phyloP scores from a whole-genome alignment of 352 stramenopile genomes.

The Phytophthora nicotianae region DNA sequence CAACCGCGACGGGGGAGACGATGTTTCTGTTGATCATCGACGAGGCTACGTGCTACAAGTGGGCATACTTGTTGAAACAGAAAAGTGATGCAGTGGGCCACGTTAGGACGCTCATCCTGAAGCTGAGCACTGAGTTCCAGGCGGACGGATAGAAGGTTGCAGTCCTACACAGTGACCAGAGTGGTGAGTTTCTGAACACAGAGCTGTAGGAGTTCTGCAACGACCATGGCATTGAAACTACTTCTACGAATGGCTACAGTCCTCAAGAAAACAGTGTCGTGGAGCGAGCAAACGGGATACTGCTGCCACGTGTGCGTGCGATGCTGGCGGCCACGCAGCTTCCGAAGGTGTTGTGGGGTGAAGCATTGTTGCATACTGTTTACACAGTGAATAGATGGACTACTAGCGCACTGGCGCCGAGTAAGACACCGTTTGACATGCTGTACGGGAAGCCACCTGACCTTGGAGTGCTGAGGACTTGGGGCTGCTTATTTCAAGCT shows the following conservation, averaged over 20 bases:
- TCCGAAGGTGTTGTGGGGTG: conserved; percentile 21
- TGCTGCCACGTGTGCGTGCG: conserved; percentile 1
- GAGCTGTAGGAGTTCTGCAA: conserved; percentile 11
- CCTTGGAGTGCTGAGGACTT: conserved; percentile 2
- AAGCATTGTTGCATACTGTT: conserved; percentile 11
- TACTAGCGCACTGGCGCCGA: conserved; percentile 1
- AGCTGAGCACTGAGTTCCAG: no score
- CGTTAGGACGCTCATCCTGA: no score
- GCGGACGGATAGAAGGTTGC: no score
- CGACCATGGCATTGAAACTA: conserved; percentile 12
- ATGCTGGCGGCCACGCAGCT: conserved; percentile 22
- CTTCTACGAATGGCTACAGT: conserved; percentile 19
- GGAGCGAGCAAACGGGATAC: conserved; percentile 6
- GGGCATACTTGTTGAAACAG: conserved; percentile 1
- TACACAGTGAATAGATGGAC: conserved; percentile 20
- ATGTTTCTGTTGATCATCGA: conserved; percentile 23
- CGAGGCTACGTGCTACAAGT: conserved; percentile 23
- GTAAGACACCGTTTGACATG: conserved; percentile 17
- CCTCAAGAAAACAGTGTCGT: conserved; percentile 31
- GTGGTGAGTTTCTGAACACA: conserved; percentile 22
- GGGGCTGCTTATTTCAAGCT: conserved; percentile 21
- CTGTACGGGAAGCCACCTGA: conserved; percentile 19
- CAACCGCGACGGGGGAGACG: conserved; percentile 1
- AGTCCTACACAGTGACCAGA: neutral
- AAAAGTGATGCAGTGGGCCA: neutral